These are phyloP conservation scores for Neurospora pannonica DNA, from an alignment of 495 filamentous ascomycete species.

Conservation along the genomic window DNA sequence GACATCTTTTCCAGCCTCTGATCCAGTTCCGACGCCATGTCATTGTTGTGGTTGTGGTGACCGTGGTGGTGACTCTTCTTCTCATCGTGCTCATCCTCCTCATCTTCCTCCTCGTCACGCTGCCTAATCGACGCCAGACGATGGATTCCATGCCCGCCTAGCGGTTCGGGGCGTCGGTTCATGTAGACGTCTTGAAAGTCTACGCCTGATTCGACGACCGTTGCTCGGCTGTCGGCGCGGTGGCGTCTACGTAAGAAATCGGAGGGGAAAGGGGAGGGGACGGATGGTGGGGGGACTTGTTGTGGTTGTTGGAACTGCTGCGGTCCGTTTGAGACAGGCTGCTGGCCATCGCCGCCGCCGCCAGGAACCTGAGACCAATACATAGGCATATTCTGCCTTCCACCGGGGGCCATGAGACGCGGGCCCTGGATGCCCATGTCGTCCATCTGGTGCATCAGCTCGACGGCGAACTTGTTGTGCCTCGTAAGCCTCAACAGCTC, in stretches of 20 bases:
- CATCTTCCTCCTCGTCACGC: slow-evolving; percentile 11
- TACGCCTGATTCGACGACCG: slow-evolving; percentile 19
- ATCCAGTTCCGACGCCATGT: background rate
- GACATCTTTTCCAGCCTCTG: slow-evolving; percentile 8
- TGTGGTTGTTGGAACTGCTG: background rate
- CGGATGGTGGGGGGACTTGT: background rate
- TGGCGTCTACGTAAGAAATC: background rate
- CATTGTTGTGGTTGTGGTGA: background rate
- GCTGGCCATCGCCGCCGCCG: no score
- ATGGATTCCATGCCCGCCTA: background rate
- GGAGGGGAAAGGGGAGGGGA: background rate
- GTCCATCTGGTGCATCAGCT: slow-evolving; percentile 75
- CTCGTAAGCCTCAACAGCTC: slow-evolving; percentile 81
- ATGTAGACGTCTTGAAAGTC: slow-evolving; percentile 28
- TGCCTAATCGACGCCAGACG: slow-evolving; percentile 17
- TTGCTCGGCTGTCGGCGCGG: slow-evolving; percentile 12
- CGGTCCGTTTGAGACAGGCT: no score
- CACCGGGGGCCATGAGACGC: slow-evolving; percentile 62
- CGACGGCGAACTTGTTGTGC: slow-evolving; percentile 91
- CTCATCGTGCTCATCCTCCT: background rate
- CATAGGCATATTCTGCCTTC: slow-evolving; percentile 38
- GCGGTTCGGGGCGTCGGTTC: slow-evolving; percentile 10
- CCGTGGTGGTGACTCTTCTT: background rate
- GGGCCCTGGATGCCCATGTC: slow-evolving; percentile 87
- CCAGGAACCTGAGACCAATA: slow-evolving; percentile 29